Evolutionary conservation across 768 basidiomycete genomes (phyloP).

Genomic region (Gymnopilus junonius): DNA sequence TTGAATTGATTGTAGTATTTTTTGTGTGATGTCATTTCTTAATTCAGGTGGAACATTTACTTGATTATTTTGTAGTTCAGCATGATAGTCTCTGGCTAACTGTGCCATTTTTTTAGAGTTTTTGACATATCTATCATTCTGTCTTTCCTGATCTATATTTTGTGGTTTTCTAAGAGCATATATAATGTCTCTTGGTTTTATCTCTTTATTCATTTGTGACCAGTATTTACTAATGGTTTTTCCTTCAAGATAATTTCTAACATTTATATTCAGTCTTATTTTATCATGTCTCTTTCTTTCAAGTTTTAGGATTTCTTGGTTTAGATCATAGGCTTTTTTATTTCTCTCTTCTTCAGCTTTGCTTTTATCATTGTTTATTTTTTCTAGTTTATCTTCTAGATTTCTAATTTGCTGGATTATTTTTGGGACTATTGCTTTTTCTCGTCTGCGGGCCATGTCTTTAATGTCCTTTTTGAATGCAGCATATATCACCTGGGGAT

Average conservation of each 20-base stretch:
- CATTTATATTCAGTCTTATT: not conserved
- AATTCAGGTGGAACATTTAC: no score
- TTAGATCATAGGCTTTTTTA: not conserved
- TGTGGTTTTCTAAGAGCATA: not conserved
- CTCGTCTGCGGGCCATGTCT: not conserved
- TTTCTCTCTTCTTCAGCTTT: not conserved
- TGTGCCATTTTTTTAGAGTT: not conserved
- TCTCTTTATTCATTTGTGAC: conserved; percentile 4
- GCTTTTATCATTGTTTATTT: not conserved
- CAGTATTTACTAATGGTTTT: conserved; percentile 9
- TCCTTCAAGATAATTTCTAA: not conserved
- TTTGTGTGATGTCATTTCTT: no score
- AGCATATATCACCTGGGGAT: not conserved
- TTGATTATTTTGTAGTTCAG: conserved; percentile 6
- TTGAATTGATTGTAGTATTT: no score
- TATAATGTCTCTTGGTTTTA: conserved; percentile 6
- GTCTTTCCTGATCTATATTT: no score
- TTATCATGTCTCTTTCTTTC: not conserved
- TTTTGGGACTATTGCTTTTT: not conserved
- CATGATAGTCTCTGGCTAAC: conserved; percentile 1
- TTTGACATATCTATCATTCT: not conserved
- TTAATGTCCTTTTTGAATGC: not conserved
- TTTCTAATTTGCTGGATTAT: not conserved
- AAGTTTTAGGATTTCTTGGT: not conserved
- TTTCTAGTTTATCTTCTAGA: not conserved